Conservation (phyloP, 371 early-diverging fungal species). For the Saksenaea oblongispora region DNA sequence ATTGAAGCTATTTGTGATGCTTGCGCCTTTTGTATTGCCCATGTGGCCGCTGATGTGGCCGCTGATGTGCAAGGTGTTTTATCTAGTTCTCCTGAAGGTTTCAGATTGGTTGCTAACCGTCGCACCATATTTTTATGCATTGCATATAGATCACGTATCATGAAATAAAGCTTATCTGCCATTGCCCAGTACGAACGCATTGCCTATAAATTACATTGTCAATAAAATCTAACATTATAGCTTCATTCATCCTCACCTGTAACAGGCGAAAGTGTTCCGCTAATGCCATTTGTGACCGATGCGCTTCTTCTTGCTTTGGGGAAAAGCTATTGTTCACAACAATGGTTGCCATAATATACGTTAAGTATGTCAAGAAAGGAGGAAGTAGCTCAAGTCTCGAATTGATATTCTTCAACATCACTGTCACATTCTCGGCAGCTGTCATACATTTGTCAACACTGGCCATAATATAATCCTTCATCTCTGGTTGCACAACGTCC, state of each 20-base stretch:
- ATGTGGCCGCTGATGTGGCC: too few species aligned
- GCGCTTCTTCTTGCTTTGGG: constrained; percentile 5
- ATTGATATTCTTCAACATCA: constrained; percentile 10
- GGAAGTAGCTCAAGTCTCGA: constrained; percentile 3
- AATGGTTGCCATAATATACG: constrained; percentile 10
- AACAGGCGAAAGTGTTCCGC: constrained; percentile 8
- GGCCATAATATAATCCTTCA: constrained; percentile 2
- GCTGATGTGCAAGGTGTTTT: not conserved
- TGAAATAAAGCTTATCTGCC: constrained; percentile 14
- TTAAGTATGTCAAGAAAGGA: constrained; percentile 9
- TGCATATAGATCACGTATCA: constrained; percentile 16
- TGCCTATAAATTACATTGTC: not conserved
- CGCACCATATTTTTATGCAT: constrained; percentile 6
- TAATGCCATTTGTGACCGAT: constrained; percentile 8
- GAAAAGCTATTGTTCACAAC: constrained; percentile 10
- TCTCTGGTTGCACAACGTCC: constrained; percentile 7
- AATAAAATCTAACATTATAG: not conserved
- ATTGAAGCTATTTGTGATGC: too few species aligned
- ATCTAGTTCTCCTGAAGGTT: not conserved
- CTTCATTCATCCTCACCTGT: constrained; percentile 7
- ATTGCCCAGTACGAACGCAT: constrained; percentile 14
- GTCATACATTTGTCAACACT: constrained; percentile 14
- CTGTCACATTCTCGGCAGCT: constrained; percentile 13
- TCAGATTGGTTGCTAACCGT: not conserved
- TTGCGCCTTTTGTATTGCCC: too few species aligned